Evolutionary conservation across 83 land plant species (phyloP).

Genomic region (Larix sibirica): DNA sequence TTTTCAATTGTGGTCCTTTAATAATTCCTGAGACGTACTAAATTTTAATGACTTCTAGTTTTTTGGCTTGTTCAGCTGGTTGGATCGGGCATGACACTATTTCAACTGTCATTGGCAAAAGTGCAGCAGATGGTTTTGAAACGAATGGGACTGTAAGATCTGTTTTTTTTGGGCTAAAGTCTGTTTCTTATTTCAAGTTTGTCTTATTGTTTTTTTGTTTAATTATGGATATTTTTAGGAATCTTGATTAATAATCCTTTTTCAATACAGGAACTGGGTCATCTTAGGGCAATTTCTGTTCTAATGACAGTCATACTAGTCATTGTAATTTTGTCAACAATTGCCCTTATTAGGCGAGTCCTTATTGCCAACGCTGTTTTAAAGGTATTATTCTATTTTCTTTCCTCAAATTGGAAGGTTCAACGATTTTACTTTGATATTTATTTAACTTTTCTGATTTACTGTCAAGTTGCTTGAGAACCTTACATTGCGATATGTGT

Average conservation of each 20-base stretch:
- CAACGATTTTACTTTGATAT: background rate
- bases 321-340: constrained; percentile 64
- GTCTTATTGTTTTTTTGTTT: background rate
- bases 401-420: background rate
- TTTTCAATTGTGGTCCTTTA: background rate
- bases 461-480: background rate
- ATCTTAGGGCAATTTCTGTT: constrained; percentile 71
- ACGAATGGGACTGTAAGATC: constrained; percentile 56
- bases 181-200: background rate
- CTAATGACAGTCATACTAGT: constrained; percentile 75
- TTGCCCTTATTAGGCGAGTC: constrained; percentile 80
- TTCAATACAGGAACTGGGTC: constrained; percentile 71
- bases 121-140: constrained; percentile 52
- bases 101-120: constrained; percentile 75
- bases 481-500: background rate
- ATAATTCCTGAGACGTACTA: background rate
- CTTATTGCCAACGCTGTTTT: constrained; percentile 89
- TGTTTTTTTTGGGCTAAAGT: background rate
- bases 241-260: background rate
- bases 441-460: background rate
- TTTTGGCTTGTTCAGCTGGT: constrained; percentile 60
- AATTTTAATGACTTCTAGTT: background rate
- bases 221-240: background rate
- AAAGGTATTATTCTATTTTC: constrained; percentile 40
- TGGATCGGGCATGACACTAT: constrained; percentile 91